A percentile compares a stretch with the other conserved stretches of the same genome.
These are phyloP conservation scores for Kalmanozyma brasiliensis DNA, from an alignment of 1,284 basidiomycete genomes.

Conservation along the genomic window DNA sequence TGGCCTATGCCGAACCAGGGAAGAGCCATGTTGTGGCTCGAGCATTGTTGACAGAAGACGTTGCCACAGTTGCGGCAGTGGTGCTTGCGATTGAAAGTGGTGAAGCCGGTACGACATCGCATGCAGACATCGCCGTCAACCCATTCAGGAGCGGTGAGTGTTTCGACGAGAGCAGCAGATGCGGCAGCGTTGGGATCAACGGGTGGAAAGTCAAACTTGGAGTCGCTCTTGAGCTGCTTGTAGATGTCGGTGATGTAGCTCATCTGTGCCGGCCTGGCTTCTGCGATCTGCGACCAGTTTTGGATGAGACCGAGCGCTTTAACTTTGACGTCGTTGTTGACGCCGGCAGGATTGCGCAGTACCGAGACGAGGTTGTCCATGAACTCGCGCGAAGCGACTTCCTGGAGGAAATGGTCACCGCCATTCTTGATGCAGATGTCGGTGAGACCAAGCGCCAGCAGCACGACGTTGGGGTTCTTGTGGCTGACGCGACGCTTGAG, in stretches of 20 bases:
- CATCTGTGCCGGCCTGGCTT: conserved; percentile 76
- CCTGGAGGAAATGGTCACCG: conserved; percentile 84
- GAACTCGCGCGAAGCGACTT: conserved; percentile 79
- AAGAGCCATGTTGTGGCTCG: conserved; percentile 82
- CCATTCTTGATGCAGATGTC: conserved; percentile 98
- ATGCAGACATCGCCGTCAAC: conserved; percentile 94
- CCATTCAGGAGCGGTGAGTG: conserved; percentile 83
- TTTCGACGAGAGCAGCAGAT: conserved; percentile 63
- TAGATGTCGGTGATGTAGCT: conserved; percentile 65
- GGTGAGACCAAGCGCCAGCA: conserved; percentile 82
- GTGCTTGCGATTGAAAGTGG: conserved; percentile 96
- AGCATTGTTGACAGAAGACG: conserved; percentile 95
- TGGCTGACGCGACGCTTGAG: conserved; percentile 88
- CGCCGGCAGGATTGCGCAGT: conserved; percentile 73
- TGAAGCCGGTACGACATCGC: conserved; percentile 89
- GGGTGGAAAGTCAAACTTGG: conserved; percentile 80
- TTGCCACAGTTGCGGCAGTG: conserved; percentile 98
- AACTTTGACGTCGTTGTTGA: conserved; percentile 85
- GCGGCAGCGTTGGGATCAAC: conserved; percentile 75
- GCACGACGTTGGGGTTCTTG: conserved; percentile 95
- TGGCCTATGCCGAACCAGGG: conserved; percentile 95
- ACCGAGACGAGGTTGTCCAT: conserved; percentile 90
- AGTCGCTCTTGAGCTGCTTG: conserved; percentile 65
- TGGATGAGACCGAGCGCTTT: conserved; percentile 84
- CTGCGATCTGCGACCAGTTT: conserved; percentile 91